Evolutionary conservation across 768 basidiomycete genomes (phyloP), one percentile per base, ranked within the genome.

Genomic region (Pleurotus tuoliensis): DNA sequence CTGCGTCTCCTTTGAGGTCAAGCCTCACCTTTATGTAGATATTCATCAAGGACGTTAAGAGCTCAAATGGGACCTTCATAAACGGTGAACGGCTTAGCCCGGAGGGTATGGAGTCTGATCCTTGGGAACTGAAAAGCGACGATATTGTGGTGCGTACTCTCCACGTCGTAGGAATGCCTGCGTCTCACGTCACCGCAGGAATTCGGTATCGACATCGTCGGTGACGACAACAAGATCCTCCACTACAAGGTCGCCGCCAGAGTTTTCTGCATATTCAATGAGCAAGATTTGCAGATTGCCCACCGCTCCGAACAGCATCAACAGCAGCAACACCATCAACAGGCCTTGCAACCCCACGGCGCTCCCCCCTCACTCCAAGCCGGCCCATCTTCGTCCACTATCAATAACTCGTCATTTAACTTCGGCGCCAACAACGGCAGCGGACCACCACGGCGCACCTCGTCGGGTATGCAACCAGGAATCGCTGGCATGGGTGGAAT

Each of bases 171-270:
- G 56, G 61, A 57, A 43, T 55, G 56, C 6, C 30, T 30, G 25
- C 39, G 59, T 44, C 47, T 43, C 55, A 59, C 52, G 27, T 49
- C 39, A 25, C 55, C 39, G 4, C 56, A 96, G 94, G 95, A 98
- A 87, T 98, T 97, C 69, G 97, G 97, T 56, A 99, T 98, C 65
- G 97, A 98, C 74, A 99, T 99, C 60, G 92, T 97, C 54, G 91
- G 92, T 60, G 97, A 99, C 66, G 97, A 99, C 77, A 97, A 95
- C 79, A 92, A 92, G 72, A 94, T 98, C 56, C 87, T 98, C 48
- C 97, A 99, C 73, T 95, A 98, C 76, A 98, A 99, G 71, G 97
- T 98, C 53, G 94, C 97, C 8, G 94, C 96, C 3, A 90, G 92
- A 25, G 94, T 94, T 37, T 82, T 92, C 53, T 94, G 95, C 63